phyloP scores from a whole-genome alignment of 2,329 filamentous ascomycete genomes.

The Calcarisporium arbuscula region DNA sequence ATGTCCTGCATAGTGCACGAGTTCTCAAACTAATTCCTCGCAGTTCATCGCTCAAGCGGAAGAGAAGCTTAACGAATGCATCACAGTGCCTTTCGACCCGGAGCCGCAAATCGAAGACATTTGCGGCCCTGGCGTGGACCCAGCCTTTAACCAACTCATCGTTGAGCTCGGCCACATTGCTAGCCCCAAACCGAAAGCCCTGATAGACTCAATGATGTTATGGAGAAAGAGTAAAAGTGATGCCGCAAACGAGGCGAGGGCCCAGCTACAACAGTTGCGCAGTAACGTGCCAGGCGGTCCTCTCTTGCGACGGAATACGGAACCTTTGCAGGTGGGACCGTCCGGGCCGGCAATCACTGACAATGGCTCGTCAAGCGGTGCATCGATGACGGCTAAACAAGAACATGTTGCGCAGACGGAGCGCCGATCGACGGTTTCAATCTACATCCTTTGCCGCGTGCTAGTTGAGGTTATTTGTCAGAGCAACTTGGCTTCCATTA shows the following conservation, averaged over 20 bases:
- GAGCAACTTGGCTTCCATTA: conserved; percentile 76
- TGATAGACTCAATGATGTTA: conserved; percentile 96
- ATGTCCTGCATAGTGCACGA: no score
- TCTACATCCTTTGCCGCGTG: conserved; percentile 91
- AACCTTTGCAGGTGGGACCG: conserved; percentile 50
- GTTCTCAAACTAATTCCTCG: no score
- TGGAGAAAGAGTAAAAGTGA: conserved; percentile 97
- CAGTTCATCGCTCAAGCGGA: conserved; percentile 95
- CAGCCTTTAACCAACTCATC: conserved; percentile 89
- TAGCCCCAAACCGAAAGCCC: conserved; percentile 83
- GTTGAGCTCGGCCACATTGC: conserved; percentile 90
- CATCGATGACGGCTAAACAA: conserved; percentile 47
- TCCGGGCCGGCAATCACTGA: conserved; percentile 19
- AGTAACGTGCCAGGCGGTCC: conserved; percentile 36
- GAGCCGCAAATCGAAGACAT: conserved; percentile 83
- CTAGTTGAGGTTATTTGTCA: conserved; percentile 91
- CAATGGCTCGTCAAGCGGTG: conserved; percentile 24
- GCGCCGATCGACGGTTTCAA: conserved; percentile 85
- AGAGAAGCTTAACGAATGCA: conserved; percentile 86
- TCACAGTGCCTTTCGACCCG: conserved; percentile 70
- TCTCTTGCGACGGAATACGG: conserved; percentile 66
- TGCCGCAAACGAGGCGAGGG: conserved; percentile 64
- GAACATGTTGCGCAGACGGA: conserved; percentile 75
- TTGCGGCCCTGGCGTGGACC: conserved; percentile 83
- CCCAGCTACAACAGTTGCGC: conserved; percentile 48